A percentile compares a stretch with the other conserved stretches of the same genome.
Conservation (phyloP, 1,284 basidiomycete genomes). For the Erythrobasidium hasegawianum region DNA sequence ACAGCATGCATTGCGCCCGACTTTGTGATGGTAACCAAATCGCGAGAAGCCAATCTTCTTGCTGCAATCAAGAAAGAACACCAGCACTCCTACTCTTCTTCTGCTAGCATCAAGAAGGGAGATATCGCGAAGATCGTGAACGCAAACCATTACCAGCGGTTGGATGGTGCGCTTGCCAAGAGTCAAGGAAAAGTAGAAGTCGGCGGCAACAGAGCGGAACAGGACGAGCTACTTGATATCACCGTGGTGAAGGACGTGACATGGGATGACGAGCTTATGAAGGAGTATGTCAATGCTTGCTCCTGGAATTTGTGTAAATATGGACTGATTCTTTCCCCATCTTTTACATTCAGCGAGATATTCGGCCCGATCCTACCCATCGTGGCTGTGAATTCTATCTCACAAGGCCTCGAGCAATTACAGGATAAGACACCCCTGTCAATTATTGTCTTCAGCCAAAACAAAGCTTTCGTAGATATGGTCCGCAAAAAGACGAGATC, state of each 20-base stretch:
- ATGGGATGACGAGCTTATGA: conserved; percentile 62
- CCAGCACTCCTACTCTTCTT: conserved; percentile 46
- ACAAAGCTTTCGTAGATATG: conserved; percentile 60
- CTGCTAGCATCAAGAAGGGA: conserved; percentile 21
- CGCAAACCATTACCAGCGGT: conserved; percentile 58
- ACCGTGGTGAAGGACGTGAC: conserved; percentile 58
- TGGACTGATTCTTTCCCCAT: too few relatives aligned
- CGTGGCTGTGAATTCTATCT: conserved; percentile 65
- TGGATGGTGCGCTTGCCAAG: conserved; percentile 61
- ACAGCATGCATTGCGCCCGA: conserved; percentile 64
- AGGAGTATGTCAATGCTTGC: conserved; percentile 61
- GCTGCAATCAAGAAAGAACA: conserved; percentile 60
- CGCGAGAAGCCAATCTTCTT: conserved; percentile 62
- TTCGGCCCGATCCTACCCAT: conserved; percentile 73
- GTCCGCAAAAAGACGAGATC: conserved; percentile 47
- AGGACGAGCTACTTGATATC: conserved; percentile 15
- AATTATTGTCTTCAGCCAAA: conserved; percentile 69
- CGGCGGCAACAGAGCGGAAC: conserved; percentile 50
- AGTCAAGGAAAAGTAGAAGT: conserved; percentile 68
- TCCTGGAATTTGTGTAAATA: too few relatives aligned
- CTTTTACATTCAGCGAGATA: conserved; percentile 55
- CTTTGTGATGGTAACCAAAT: conserved; percentile 66
- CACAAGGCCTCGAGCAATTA: conserved; percentile 68
- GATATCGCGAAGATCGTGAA: conserved; percentile 54
- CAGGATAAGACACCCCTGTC: conserved; percentile 68